Base-by-base conservation (phyloP, 2,329 filamentous ascomycete species). In the Monascus ruber region DNA sequence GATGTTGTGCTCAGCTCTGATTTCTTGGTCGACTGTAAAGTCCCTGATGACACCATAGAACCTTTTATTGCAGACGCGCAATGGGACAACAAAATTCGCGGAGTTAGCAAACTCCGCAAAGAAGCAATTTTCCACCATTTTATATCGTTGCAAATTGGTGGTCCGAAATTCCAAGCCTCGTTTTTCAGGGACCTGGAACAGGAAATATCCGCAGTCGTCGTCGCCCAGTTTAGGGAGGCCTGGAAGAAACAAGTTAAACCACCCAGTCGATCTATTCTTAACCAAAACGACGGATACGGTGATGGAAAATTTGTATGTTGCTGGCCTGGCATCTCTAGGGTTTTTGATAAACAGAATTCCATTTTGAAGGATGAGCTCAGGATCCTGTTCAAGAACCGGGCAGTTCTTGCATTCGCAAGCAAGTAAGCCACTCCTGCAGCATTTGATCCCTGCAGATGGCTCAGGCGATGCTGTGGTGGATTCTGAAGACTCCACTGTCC, bases 141-240 rank as follows among this genome's bases (percentile, higher is more conserved):
- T 49, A 35, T 52, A 45, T 26, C 51, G 44, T 24, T 48, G 48
- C 7, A 59, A 42, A 31, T 50, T 43, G 2, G 45, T 51, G 6
- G 53, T 58, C 17, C 52, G 52, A 26, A 57, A 49, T 26, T 59
- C 58, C 24, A 61, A 41, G 2, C 56, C 55, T 17, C 48, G 46
- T 2, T 43, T 38, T 4, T 44, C 42, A 2, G 58, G 56, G 10
- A 51, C 48, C 6, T 44, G 46, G 35, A 61, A 57, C 40, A 55
- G 47, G 6, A 60, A 41, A 38, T 49, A 50, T 5, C 56, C 58
- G 39, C 43, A 48, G 34, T 53, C 51, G n/a, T 41, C 40, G 9
- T 39, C 33, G 5, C 31, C 38, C n/a, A 58, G 40, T 31, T 43
- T 47, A 26, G 58, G 58, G 25, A 61, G 42, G 8, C 56, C 56